Conservation (phyloP, 2,329 filamentous ascomycete species). For the Kalmusia sp. region DNA sequence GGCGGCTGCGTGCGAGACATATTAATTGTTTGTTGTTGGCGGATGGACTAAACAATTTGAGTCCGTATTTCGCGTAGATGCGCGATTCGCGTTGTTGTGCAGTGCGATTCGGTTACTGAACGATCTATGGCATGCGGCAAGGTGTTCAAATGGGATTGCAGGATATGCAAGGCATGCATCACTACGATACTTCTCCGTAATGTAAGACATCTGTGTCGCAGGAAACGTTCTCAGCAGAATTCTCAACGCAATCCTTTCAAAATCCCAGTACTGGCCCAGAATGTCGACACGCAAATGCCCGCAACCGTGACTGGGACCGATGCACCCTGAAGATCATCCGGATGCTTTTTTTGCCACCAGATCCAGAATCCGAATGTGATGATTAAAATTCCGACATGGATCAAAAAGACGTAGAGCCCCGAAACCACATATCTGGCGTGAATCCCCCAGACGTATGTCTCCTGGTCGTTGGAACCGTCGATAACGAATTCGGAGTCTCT, state of each 20-base stretch:
- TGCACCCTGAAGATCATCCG: slow-evolving; percentile 3
- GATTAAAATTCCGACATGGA: background rate
- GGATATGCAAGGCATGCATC: too few species aligned
- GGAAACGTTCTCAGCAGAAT: too few species aligned
- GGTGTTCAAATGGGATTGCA: too few species aligned
- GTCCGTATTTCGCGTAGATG: too few species aligned
- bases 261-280: slow-evolving; percentile 7
- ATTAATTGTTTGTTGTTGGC: too few species aligned
- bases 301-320: slow-evolving; percentile 4
- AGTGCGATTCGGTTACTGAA: too few species aligned
- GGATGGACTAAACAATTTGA: too few species aligned
- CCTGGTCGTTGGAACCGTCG: background rate
- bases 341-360: slow-evolving; percentile 5
- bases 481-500: background rate
- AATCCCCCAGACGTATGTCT: slow-evolving; percentile 6
- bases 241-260: background rate
- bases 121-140: too few species aligned
- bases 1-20: too few species aligned
- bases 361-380: slow-evolving; percentile 1
- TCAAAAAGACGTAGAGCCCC: background rate
- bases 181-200: too few species aligned
- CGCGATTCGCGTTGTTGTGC: too few species aligned
- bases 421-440: slow-evolving; percentile 7
- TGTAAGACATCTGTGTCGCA: too few species aligned
- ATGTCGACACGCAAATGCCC: slow-evolving; percentile 1